phyloP scores from a whole-genome alignment of 768 basidiomycete genomes.

The Lepiota brunneoincarnata region DNA sequence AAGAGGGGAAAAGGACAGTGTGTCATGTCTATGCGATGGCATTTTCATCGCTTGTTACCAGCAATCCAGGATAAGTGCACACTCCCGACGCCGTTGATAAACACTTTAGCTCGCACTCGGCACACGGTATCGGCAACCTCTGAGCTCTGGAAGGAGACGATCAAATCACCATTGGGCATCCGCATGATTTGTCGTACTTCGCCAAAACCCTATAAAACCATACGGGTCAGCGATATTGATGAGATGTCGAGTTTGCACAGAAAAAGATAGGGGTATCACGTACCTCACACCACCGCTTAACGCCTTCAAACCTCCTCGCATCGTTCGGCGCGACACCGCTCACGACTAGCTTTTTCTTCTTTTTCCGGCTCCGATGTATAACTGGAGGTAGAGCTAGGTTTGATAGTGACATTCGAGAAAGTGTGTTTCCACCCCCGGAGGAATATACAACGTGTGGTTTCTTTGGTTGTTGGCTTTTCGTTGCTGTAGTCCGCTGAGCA shows the following conservation, averaged over 20 bases:
- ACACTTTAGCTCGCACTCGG: conserved; percentile 72
- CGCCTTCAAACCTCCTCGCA: conserved; percentile 58
- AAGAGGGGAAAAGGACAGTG: background rate
- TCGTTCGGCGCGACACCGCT: conserved; percentile 67
- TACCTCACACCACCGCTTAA: conserved; percentile 78
- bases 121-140: conserved; percentile 85
- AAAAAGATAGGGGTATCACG: conserved; percentile 14
- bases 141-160: conserved; percentile 68
- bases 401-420: conserved; percentile 18
- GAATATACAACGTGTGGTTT: conserved; percentile 37
- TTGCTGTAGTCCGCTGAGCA: background rate
- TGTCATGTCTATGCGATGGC: no score
- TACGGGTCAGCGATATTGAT: background rate
- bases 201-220: conserved; percentile 57
- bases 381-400: conserved; percentile 1
- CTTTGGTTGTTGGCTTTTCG: conserved; percentile 6
- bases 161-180: conserved; percentile 76
- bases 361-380: conserved; percentile 35
- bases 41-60: conserved; percentile 44
- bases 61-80: conserved; percentile 75
- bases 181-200: conserved; percentile 70
- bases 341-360: conserved; percentile 66
- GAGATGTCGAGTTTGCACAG: background rate
- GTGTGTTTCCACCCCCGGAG: conserved; percentile 21
- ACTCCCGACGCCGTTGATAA: conserved; percentile 73